phyloP scores from a whole-genome alignment of 768 basidiomycete genomes.

The Auricularia cornea region DNA sequence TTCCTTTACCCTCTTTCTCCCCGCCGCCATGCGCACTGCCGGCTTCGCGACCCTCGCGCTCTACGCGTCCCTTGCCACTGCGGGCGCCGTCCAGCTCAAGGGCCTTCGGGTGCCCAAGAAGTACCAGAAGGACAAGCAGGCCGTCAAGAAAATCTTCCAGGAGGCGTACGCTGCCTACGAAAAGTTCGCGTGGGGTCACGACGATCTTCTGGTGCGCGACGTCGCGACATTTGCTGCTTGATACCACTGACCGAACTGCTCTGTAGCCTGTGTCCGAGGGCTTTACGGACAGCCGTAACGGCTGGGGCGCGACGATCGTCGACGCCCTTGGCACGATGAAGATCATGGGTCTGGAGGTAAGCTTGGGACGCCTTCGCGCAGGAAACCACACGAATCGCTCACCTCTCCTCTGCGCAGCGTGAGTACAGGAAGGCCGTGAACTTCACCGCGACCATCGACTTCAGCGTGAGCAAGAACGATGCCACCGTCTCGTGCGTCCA shows the following conservation, averaged over 20 bases:
- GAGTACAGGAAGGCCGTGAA: conserved; percentile 50
- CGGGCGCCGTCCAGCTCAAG: conserved; percentile 34
- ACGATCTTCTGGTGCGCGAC: conserved; percentile 29
- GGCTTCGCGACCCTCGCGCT: not conserved
- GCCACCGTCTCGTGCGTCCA: not conserved
- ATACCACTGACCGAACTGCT: not conserved
- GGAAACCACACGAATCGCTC: too few relatives aligned
- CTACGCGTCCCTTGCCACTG: conserved; percentile 15
- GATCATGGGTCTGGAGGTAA: conserved; percentile 60
- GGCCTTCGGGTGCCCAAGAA: conserved; percentile 35
- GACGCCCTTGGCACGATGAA: conserved; percentile 84
- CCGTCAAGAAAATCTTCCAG: conserved; percentile 41
- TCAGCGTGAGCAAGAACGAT: not conserved
- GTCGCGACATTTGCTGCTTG: not conserved
- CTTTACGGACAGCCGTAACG: conserved; percentile 41
- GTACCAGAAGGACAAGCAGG: conserved; percentile 24
- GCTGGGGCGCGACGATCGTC: conserved; percentile 69
- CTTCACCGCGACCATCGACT: conserved; percentile 37
- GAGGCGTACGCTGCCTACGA: conserved; percentile 49
- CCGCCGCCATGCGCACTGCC: not conserved
- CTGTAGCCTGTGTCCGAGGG: conserved; percentile 16
- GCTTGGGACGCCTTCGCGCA: conserved; percentile 5
- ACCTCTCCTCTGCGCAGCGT: conserved; percentile 26
- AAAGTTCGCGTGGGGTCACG: conserved; percentile 13
- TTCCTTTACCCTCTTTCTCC: not conserved